phyloP scores from a whole-genome alignment of 1,284 basidiomycete species.

The Trichosporon sp. region DNA sequence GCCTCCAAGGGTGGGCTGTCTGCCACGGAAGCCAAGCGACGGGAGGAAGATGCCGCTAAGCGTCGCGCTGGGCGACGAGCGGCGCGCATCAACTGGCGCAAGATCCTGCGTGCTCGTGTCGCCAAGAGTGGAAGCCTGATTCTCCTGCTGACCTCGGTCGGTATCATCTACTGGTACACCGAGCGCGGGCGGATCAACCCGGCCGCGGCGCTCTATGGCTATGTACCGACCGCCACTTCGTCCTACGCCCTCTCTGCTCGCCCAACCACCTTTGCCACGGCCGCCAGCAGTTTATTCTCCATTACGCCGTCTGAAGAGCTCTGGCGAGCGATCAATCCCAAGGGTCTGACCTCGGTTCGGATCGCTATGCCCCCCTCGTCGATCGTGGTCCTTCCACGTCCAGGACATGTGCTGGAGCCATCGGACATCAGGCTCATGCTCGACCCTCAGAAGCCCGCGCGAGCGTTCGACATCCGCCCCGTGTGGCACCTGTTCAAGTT shows the following conservation, averaged over 20 bases:
- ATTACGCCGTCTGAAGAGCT: conserved; percentile 57
- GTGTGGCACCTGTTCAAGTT: conserved; percentile 74
- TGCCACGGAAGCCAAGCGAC: conserved; percentile 23
- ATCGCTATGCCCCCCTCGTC: conserved; percentile 77
- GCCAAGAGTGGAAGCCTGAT: conserved; percentile 78
- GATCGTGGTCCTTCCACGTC: conserved; percentile 67
- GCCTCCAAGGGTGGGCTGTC: conserved; percentile 33
- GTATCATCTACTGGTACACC: conserved; percentile 53
- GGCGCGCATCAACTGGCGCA: conserved; percentile 38
- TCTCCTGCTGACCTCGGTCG: conserved; percentile 58
- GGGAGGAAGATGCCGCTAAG: conserved; percentile 27
- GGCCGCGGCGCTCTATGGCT: conserved; percentile 49
- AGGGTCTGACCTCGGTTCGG: conserved; percentile 69
- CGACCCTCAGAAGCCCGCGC: conserved; percentile 35
- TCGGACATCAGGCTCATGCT: conserved; percentile 39
- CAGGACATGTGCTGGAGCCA: conserved; percentile 47
- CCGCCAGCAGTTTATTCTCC: conserved; percentile 29
- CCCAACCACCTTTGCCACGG: conserved; percentile 30
- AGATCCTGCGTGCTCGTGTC: conserved; percentile 69
- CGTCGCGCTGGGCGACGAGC: conserved; percentile 21
- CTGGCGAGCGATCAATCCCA: conserved; percentile 81
- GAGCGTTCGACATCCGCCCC: conserved; percentile 51
- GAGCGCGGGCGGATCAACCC: conserved; percentile 40
- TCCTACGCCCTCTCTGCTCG: conserved; percentile 25
- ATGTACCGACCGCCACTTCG: conserved; percentile 39